A percentile compares a stretch with the other conserved stretches of the same genome.
phyloP scores from a whole-genome alignment of 495 filamentous ascomycete species.

The Daldinia childiae region DNA sequence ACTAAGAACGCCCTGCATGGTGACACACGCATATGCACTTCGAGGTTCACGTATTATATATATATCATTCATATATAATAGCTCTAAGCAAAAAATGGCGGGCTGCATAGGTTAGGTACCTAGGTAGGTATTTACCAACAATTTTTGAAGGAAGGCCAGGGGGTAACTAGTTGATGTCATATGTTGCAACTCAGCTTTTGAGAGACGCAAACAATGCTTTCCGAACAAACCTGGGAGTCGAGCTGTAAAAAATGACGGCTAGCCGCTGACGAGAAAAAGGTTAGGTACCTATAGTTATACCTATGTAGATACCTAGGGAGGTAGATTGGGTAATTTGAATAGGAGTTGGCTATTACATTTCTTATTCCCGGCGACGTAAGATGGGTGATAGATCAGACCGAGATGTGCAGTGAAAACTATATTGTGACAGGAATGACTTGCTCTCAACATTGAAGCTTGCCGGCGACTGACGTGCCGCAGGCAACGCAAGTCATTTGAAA shows the following conservation, averaged over 20 bases:
- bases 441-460: constrained; percentile 16
- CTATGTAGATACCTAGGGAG: background rate
- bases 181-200: background rate
- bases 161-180: background rate
- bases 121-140: background rate
- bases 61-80: constrained; percentile 9
- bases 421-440: constrained; percentile 25
- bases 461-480: constrained; percentile 28
- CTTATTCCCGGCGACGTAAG: constrained; percentile 7
- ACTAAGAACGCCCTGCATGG: constrained; percentile 27
- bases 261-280: constrained; percentile 23
- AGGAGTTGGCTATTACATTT: constrained; percentile 24
- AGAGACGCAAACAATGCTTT: background rate
- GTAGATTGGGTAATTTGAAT: background rate
- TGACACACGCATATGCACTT: constrained; percentile 29
- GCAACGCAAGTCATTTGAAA: constrained; percentile 12
- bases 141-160: background rate
- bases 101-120: constrained; percentile 7
- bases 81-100: constrained; percentile 16
- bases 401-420: constrained; percentile 34
- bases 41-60: background rate
- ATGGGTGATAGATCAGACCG: constrained; percentile 26
- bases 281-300: too few species aligned
- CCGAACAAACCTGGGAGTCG: background rate
- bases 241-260: background rate